A percentile compares a stretch with the other conserved stretches of the same genome.
Conservation (phyloP, 148 eudicot genomes). For the Rhododendron henanense region DNA sequence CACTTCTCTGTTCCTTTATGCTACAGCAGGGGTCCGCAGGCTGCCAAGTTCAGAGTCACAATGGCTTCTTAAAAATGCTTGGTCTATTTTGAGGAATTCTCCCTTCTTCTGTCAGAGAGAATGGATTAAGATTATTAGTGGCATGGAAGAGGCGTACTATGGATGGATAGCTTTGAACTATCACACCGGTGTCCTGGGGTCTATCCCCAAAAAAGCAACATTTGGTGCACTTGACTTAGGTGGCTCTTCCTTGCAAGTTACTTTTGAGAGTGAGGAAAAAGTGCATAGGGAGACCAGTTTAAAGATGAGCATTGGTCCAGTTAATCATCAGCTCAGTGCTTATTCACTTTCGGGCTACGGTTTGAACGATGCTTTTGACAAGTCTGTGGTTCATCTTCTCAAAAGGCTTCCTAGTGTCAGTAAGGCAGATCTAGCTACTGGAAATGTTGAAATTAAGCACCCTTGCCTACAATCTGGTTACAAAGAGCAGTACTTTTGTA, state of each 20-base stretch:
- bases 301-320: slow-evolving; percentile 83
- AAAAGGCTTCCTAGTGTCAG: slow-evolving; percentile 48
- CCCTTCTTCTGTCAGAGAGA: slow-evolving; percentile 72
- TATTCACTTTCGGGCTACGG: slow-evolving; percentile 95
- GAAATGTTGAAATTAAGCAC: slow-evolving; percentile 68
- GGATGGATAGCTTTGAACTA: slow-evolving; percentile 98
- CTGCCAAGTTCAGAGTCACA: slow-evolving; percentile 76
- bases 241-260: slow-evolving; percentile 96
- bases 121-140: slow-evolving; percentile 85
- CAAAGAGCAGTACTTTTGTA: slow-evolving; percentile 61
- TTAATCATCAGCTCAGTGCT: slow-evolving; percentile 86
- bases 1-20: slow-evolving; percentile 80
- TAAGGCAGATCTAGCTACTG: slow-evolving; percentile 47
- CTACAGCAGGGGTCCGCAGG: slow-evolving; percentile 98
- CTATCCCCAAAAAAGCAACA: slow-evolving; percentile 64
- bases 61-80: slow-evolving; percentile 86
- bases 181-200: slow-evolving; percentile 65
- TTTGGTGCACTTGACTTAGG: slow-evolving; percentile 97
- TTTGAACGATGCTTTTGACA: slow-evolving; percentile 96
- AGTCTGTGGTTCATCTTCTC: slow-evolving; percentile 78
- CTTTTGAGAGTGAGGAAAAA: slow-evolving; percentile 77
- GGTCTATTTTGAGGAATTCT: slow-evolving; percentile 63
- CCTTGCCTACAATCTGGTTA: slow-evolving; percentile 94
- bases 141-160: slow-evolving; percentile 95
- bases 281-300: slow-evolving; percentile 60